These are phyloP conservation scores for Hamamelis virginiana DNA, from an alignment of 164 flowering plant genomes.

Conservation along the genomic window DNA sequence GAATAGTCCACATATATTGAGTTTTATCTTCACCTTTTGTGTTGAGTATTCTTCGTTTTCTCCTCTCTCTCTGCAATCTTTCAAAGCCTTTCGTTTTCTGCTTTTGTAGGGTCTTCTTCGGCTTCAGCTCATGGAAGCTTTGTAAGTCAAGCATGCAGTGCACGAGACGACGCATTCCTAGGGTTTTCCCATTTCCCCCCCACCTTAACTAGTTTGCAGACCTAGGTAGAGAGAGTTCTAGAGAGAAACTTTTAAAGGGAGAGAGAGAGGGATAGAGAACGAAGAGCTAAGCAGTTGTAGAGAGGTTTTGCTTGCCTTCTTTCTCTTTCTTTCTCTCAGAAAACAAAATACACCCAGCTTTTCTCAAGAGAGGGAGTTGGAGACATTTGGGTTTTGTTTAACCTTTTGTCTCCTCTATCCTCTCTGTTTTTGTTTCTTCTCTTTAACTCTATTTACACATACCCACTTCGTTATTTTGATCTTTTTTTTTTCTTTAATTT, in stretches of 20 bases:
- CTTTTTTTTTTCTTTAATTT: neutral
- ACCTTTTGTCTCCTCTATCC: slow-evolving; percentile 66
- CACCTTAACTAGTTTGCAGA: neutral
- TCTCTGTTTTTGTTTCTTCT: slow-evolving; percentile 26
- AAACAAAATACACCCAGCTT: neutral
- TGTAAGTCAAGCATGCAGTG: slow-evolving; percentile 47
- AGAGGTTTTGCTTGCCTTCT: slow-evolving; percentile 45
- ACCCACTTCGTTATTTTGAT: neutral
- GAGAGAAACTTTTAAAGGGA: slow-evolving; percentile 18
- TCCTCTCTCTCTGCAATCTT: neutral
- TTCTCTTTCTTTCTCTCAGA: slow-evolving; percentile 66
- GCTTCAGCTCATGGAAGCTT: neutral
- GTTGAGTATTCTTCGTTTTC: slow-evolving; percentile 10
- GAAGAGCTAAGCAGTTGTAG: slow-evolving; percentile 45
- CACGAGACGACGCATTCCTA: slow-evolving; percentile 17
- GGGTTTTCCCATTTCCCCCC: slow-evolving; percentile 19
- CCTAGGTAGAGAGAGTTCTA: slow-evolving; percentile 1
- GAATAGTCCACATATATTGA: slow-evolving; percentile 57
- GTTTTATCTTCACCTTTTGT: slow-evolving; percentile 39
- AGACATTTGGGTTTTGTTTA: slow-evolving; percentile 45
- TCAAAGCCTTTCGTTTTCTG: slow-evolving; percentile 17
- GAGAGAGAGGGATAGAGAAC: slow-evolving; percentile 57
- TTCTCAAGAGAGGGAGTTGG: slow-evolving; percentile 54
- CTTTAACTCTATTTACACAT: slow-evolving; percentile 3
- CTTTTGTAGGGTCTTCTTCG: slow-evolving; percentile 7